Evolutionary conservation across 345 rosid species (phyloP).

Genomic region (Streptanthus diversifolius): DNA sequence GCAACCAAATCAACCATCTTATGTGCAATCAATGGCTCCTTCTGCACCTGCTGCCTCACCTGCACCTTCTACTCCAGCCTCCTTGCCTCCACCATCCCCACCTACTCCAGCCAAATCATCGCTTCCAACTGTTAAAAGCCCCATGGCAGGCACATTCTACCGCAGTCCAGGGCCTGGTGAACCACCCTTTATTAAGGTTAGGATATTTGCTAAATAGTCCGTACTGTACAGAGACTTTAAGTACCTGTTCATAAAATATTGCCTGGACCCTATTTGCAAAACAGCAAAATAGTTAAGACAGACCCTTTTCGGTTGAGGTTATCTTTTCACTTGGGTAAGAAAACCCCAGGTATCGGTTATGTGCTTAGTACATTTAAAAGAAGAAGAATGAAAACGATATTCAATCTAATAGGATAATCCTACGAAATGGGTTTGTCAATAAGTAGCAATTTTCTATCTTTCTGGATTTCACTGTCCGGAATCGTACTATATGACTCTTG

Average conservation of each 20-base stretch:
- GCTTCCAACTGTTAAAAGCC: slow-evolving; percentile 70
- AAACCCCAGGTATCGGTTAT: neutral
- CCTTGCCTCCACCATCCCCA: slow-evolving; percentile 47
- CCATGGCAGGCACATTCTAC: slow-evolving; percentile 93
- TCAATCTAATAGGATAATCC: neutral
- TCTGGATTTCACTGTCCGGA: neutral
- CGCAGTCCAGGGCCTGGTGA: slow-evolving; percentile 74
- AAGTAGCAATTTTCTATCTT: neutral
- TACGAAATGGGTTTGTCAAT: neutral
- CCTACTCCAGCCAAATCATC: slow-evolving; percentile 52
- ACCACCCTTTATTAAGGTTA: slow-evolving; percentile 78
- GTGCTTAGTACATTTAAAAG: neutral
- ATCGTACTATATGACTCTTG: neutral
- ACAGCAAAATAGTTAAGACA: neutral
- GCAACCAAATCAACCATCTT: slow-evolving; percentile 43
- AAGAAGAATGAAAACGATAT: neutral
- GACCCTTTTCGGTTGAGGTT: neutral
- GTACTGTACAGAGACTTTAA: neutral
- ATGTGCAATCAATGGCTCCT: slow-evolving; percentile 35
- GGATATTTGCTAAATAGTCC: neutral
- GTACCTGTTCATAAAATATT: neutral
- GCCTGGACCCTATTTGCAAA: neutral
- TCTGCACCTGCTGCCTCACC: slow-evolving; percentile 42
- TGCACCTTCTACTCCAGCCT: slow-evolving; percentile 39
- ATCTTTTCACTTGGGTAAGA: neutral